phyloP scores from a whole-genome alignment of 495 filamentous ascomycete species.

The Penicillium manginii region DNA sequence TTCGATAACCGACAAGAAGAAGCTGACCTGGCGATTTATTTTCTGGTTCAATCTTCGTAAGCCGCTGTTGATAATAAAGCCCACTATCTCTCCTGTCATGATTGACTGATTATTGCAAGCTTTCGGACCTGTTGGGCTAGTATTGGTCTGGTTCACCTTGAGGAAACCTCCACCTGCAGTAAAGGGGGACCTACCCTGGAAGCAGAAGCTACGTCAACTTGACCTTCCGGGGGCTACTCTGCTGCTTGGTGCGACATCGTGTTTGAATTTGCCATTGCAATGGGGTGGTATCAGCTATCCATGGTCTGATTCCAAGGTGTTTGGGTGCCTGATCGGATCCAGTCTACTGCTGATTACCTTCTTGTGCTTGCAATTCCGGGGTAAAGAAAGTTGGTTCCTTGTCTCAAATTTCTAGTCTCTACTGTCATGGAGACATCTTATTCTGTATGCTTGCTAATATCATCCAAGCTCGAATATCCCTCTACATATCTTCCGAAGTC shows the following conservation, averaged over 20 bases:
- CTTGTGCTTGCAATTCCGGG: constrained; percentile 3
- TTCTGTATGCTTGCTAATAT: neutral
- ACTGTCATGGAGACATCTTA: too few relatives aligned
- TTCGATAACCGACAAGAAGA: constrained; percentile 7
- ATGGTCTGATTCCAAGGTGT: constrained; percentile 12
- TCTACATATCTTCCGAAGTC: constrained; percentile 12
- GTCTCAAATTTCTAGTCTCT: too few relatives aligned
- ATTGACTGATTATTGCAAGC: neutral
- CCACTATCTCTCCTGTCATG: too few relatives aligned
- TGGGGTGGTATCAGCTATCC: constrained; percentile 11
- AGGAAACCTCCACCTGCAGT: constrained; percentile 7
- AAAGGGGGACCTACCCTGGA: neutral
- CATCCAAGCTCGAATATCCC: constrained; percentile 6
- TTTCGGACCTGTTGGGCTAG: constrained; percentile 8
- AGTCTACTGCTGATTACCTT: constrained; percentile 6
- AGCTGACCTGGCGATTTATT: constrained; percentile 14
- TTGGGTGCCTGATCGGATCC: constrained; percentile 11
- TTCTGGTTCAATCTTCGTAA: constrained; percentile 20
- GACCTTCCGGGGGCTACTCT: constrained; percentile 6
- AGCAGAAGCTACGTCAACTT: constrained; percentile 10
- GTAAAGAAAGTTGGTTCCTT: constrained; percentile 1
- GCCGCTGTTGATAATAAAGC: neutral
- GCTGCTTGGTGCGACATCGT: constrained; percentile 4
- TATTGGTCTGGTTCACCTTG: constrained; percentile 7
- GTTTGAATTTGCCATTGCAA: constrained; percentile 9